Evolutionary conservation across 352 stramenopile species (phyloP).

Genomic region (Pythium phragmitis): DNA sequence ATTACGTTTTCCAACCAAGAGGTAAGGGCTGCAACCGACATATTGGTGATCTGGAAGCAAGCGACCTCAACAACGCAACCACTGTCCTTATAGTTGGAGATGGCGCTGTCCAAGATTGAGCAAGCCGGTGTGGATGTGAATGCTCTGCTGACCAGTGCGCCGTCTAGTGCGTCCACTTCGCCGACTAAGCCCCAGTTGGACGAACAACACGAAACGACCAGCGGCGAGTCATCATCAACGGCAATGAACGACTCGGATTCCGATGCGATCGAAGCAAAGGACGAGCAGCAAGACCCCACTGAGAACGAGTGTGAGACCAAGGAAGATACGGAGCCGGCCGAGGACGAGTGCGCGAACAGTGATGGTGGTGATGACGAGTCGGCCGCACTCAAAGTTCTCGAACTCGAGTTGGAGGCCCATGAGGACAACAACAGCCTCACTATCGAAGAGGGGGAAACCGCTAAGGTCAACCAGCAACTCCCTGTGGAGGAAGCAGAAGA

Average conservation of each 20-base stretch:
- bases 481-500: background rate
- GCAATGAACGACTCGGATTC: conserved; percentile 4
- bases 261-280: conserved; percentile 14
- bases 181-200: conserved; percentile 13
- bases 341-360: background rate
- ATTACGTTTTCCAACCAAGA: conserved; percentile 69
- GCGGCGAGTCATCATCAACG: conserved; percentile 6
- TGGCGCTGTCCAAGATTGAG: conserved; percentile 70
- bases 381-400: conserved; percentile 1
- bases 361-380: conserved; percentile 8
- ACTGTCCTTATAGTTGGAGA: conserved; percentile 42
- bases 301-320: background rate
- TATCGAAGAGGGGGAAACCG: conserved; percentile 11
- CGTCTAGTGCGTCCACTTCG: conserved; percentile 19
- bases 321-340: background rate
- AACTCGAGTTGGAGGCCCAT: conserved; percentile 13
- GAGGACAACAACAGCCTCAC: conserved; percentile 17
- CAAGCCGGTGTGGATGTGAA: conserved; percentile 52
- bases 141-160: conserved; percentile 32
- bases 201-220: background rate
- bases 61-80: background rate
- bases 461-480: conserved; percentile 2
- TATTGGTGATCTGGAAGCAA: background rate
- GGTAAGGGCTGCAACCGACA: conserved; percentile 24
- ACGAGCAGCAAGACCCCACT: conserved; percentile 8